phyloP scores from a whole-genome alignment of 352 stramenopile species.

The Phytophthora vignae region DNA sequence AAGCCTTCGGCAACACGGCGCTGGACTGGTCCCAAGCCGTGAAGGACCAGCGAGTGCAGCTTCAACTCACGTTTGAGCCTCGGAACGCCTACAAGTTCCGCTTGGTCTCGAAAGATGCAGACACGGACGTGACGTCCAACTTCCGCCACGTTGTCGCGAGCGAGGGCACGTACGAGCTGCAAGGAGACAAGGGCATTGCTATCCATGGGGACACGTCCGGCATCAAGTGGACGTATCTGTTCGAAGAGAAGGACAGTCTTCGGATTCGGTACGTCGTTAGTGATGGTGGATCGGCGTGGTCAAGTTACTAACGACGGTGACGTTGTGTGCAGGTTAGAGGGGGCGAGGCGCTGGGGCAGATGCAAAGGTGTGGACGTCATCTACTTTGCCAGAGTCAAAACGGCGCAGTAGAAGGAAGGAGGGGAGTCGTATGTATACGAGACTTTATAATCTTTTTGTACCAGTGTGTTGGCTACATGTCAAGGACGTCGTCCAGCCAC shows the following conservation, averaged over 20 bases:
- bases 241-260: constrained; percentile 71
- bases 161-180: constrained; percentile 50
- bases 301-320: not conserved
- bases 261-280: constrained; percentile 50
- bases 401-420: constrained; percentile 10
- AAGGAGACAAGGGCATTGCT: constrained; percentile 35
- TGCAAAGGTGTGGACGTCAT: constrained; percentile 89
- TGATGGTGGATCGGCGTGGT: not conserved
- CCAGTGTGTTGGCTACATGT: constrained; percentile 22
- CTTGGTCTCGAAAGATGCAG: constrained; percentile 30
- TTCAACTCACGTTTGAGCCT: constrained; percentile 51
- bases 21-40: constrained; percentile 82
- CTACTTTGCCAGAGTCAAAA: constrained; percentile 59
- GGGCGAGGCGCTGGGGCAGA: constrained; percentile 70
- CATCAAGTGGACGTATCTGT: constrained; percentile 73
- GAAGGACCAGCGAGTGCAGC: constrained; percentile 53
- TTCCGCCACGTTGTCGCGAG: constrained; percentile 64
- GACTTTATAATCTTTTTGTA: not conserved
- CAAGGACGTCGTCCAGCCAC: constrained; percentile 76
- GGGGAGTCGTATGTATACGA: constrained; percentile 2
- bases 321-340: constrained; percentile 56
- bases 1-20: constrained; percentile 80
- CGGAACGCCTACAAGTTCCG: constrained; percentile 50
- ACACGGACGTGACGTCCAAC: constrained; percentile 51
- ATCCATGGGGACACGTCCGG: constrained; percentile 60